Conservation (phyloP, 768 basidiomycete genomes). For the Russula sp. region DNA sequence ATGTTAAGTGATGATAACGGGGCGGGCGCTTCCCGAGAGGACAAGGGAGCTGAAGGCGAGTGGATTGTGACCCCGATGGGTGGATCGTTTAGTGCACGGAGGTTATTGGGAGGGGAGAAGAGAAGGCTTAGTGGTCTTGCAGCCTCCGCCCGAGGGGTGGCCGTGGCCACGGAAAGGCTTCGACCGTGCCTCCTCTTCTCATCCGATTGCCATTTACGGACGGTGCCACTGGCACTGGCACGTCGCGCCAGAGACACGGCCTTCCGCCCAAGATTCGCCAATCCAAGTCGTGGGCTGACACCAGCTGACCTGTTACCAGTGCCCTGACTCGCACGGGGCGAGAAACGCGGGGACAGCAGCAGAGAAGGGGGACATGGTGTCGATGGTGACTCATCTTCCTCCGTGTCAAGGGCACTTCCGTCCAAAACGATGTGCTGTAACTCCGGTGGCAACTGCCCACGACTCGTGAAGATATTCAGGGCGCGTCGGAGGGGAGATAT, state of each 20-base stretch:
- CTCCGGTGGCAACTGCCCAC: constrained; percentile 17
- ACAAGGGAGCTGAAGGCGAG: not conserved
- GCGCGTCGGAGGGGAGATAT: constrained; percentile 20
- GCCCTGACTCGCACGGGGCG: not conserved
- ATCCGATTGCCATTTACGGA: constrained; percentile 14
- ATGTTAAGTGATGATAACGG: constrained; percentile 1
- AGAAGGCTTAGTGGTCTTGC: constrained; percentile 2
- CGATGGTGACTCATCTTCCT: constrained; percentile 8
- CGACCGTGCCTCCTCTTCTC: not conserved
- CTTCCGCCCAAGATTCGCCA: not conserved
- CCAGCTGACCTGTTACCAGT: not conserved
- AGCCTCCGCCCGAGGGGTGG: not conserved
- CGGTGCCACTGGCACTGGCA: not conserved
- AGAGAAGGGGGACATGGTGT: not conserved
- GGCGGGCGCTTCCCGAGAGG: not conserved
- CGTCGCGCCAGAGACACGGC: constrained; percentile 14
- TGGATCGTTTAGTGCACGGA: not conserved
- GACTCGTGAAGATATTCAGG: constrained; percentile 19
- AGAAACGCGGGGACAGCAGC: not conserved
- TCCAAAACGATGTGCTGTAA: not conserved
- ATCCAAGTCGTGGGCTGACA: not conserved
- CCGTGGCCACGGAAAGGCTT: constrained; percentile 10
- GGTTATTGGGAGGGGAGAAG: not conserved
- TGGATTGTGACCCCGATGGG: not conserved
- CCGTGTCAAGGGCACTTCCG: constrained; percentile 5